Conservation (phyloP, 768 basidiomycete genomes). For the Serendipita sp. region DNA sequence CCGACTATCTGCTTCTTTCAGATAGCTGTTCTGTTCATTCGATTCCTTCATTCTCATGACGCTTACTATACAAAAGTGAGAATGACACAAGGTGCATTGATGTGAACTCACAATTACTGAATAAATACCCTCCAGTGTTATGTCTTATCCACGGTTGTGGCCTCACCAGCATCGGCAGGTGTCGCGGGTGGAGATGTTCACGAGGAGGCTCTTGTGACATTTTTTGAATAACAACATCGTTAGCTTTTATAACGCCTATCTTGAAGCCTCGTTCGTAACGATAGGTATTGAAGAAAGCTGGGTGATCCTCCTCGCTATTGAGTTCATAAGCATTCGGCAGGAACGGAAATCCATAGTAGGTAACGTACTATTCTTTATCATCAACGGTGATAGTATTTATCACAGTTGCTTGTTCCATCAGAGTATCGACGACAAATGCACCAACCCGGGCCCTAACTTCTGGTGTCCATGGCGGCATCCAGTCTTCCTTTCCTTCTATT, state of each 20-base stretch:
- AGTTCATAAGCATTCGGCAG: not conserved
- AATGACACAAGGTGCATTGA: not conserved
- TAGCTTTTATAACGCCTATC: conserved; percentile 80
- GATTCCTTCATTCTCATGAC: conserved; percentile 93
- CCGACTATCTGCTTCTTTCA: conserved; percentile 52
- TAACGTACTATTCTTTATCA: conserved; percentile 43
- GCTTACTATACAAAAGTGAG: conserved; percentile 24
- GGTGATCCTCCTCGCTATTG: conserved; percentile 57
- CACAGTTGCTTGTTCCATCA: conserved; percentile 76
- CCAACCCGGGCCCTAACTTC: conserved; percentile 60
- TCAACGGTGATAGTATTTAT: conserved; percentile 42
- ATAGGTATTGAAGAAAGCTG: conserved; percentile 82
- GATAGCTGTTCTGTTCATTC: conserved; percentile 64
- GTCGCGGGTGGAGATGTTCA: conserved; percentile 73
- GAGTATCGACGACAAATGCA: conserved; percentile 59
- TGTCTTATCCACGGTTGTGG: conserved; percentile 75
- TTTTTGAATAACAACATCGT: conserved; percentile 60
- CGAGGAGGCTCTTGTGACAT: conserved; percentile 57
- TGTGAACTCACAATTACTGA: conserved; percentile 45
- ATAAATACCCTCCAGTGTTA: conserved; percentile 70
- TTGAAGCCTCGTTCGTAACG: conserved; percentile 90
- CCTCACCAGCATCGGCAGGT: conserved; percentile 87
- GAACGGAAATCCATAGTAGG: not conserved
- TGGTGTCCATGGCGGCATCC: conserved; percentile 77
- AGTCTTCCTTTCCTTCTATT: conserved; percentile 48